Percentiles rank a stretch among this genome's conserved stretches.
Evolutionary conservation across 2,329 filamentous ascomycete species (phyloP).

Genomic region (Ceratocystis diversiconidia): DNA sequence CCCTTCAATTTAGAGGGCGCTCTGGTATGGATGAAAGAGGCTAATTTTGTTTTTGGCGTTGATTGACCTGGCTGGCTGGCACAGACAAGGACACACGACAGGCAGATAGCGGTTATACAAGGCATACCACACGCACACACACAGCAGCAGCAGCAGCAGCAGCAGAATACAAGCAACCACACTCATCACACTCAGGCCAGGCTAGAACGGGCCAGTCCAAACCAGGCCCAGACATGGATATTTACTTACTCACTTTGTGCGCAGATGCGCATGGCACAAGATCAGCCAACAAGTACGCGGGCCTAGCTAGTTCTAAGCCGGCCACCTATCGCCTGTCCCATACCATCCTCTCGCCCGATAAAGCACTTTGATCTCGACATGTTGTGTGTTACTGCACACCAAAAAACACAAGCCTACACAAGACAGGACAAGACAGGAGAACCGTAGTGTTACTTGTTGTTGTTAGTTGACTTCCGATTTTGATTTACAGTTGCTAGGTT

Average conservation of each 20-base stretch:
- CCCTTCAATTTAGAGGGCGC: background rate
- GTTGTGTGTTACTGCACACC: background rate
- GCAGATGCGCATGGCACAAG: background rate
- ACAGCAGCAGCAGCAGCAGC: too few relatives aligned
- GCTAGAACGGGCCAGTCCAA: too few relatives aligned
- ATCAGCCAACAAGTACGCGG: background rate
- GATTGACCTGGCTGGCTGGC: too few relatives aligned
- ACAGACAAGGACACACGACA: too few relatives aligned
- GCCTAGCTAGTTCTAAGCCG: background rate
- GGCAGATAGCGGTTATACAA: too few relatives aligned
- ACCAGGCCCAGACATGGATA: background rate
- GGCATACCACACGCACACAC: too few relatives aligned
- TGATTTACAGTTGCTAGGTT: background rate
- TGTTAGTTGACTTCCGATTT: background rate
- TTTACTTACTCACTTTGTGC: background rate
- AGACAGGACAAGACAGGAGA: background rate
- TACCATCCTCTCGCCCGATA: background rate
- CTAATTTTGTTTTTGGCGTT: background rate
- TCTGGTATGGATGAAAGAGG: background rate
- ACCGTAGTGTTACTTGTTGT: background rate
- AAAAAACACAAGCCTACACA: background rate
- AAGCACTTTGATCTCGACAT: background rate
- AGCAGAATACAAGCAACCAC: too few relatives aligned
- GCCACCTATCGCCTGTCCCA: background rate
- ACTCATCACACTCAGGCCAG: too few relatives aligned